Base-by-base conservation (phyloP, 176 grass and related monocot species). In the Oryza meridionalis region DNA sequence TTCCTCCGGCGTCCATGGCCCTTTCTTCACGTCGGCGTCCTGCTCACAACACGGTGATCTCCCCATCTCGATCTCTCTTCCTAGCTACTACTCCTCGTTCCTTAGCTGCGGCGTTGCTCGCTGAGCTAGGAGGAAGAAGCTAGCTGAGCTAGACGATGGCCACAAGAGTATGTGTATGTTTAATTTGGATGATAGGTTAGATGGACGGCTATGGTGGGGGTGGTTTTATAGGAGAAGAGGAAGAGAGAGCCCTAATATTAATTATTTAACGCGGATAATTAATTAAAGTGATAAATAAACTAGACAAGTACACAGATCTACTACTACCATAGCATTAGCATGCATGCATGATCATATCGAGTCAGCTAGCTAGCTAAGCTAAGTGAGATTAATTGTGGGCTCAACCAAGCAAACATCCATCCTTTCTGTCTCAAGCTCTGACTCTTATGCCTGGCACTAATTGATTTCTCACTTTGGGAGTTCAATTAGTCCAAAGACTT, bases 41-140 rank as follows among this genome's bases (percentile, higher is more conserved):
- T 91, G 67, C 73, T 90, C 90, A 82, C 92, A 91, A 82, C 95
- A 94, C n/a, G 95, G 95, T 22, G 95, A 67, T 69, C 95, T 86
- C 82, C 92, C 95, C 95, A 97, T 97, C 6, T 38, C 37, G 7
- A 3, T 75, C 11, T 44, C 42, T 43, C 6, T 0, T 0, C 1
- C 38, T 40, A 40, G 37, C 37, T 38, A 38, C 37, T 35, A 35
- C 33, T 35, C 33, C 37, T 38, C 37, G 37, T 6, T 38, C 5
- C 0, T 38, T 38, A 6, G 37, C 37, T n/a, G n/a, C n/a, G n/a
- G n/a, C n/a, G n/a, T 47, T 5, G 45, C 70, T 17, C 32, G 32
- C 32, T 6, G 35, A 37, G 29, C 29, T 31, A 31, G 35, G 38
- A 64, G 21, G 62, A 64, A 14, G 55, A 31, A 31, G 29, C 29